A percentile compares a stretch with the other conserved stretches of the same genome.
These are phyloP conservation scores for Penicillium sp. DNA, from an alignment of 2,329 filamentous ascomycete genomes.

Conservation along the genomic window DNA sequence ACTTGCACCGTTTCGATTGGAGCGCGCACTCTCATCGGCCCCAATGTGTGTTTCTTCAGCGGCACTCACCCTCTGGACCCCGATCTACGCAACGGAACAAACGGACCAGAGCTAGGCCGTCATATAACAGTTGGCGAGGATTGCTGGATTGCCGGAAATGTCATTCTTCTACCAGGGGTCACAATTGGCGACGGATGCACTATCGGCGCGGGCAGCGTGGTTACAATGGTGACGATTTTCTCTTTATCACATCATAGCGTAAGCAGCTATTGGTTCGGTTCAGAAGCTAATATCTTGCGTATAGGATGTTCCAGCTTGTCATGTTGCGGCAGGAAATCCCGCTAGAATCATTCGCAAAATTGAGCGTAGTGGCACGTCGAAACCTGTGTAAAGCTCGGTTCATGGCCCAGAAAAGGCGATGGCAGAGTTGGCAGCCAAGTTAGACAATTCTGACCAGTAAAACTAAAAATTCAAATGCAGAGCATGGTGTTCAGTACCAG, in stretches of 20 bases:
- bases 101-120: conserved; percentile 49
- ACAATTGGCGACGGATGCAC: conserved; percentile 41
- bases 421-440: background rate
- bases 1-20: conserved; percentile 53
- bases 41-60: conserved; percentile 51
- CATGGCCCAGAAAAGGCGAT: background rate
- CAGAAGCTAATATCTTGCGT: background rate
- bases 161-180: conserved; percentile 41
- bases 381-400: background rate
- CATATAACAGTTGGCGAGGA: conserved; percentile 48
- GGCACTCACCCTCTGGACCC: conserved; percentile 48
- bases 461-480: background rate
- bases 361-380: background rate
- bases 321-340: background rate
- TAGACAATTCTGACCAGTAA: background rate
- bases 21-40: conserved; percentile 51
- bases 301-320: background rate
- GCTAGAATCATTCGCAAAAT: background rate
- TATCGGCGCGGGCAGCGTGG: conserved; percentile 37
- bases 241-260: background rate
- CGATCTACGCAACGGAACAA: conserved; percentile 45
- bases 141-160: conserved; percentile 50
- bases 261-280: too few relatives aligned
- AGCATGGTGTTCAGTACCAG: too few relatives aligned
- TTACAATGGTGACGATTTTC: conserved; percentile 29